Percentiles rank a stretch among this genome's conserved stretches.
phyloP scores from a whole-genome alignment of 495 filamentous ascomycete genomes.

The Chaetomium tenue region DNA sequence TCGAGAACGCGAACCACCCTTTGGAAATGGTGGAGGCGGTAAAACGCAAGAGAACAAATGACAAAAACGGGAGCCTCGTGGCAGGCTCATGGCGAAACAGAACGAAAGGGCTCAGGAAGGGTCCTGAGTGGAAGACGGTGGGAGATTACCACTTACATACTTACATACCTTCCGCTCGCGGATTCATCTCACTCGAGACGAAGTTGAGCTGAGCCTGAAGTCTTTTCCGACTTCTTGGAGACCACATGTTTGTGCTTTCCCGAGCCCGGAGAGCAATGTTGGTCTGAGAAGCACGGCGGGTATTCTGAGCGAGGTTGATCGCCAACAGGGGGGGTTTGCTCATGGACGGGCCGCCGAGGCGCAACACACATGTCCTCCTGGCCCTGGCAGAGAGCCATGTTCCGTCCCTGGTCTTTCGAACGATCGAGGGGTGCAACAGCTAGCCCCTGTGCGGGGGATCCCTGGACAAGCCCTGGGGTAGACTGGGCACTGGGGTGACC shows the following conservation, averaged over 20 bases:
- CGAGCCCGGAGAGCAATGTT: slow-evolving; percentile 8
- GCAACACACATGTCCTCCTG: not conserved
- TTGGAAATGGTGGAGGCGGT: slow-evolving; percentile 22
- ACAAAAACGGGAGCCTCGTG: slow-evolving; percentile 21
- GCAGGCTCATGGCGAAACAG: slow-evolving; percentile 21
- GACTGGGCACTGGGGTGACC: not conserved
- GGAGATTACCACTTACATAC: slow-evolving; percentile 36
- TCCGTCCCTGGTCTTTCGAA: slow-evolving; percentile 15
- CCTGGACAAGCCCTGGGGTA: not conserved
- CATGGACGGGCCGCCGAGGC: not conserved
- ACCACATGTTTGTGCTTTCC: slow-evolving; percentile 2
- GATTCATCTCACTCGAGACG: slow-evolving; percentile 19
- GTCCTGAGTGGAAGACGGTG: slow-evolving; percentile 26
- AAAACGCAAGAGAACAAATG: slow-evolving; percentile 21
- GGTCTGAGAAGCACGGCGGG: slow-evolving; percentile 38
- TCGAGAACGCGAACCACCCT: slow-evolving; percentile 25
- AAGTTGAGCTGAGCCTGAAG: slow-evolving; percentile 29
- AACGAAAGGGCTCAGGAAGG: slow-evolving; percentile 18
- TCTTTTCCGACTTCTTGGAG: slow-evolving; percentile 18
- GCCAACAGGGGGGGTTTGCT: slow-evolving; percentile 39
- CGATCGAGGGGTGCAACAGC: slow-evolving; percentile 15
- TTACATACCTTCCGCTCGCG: not conserved
- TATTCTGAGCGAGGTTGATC: slow-evolving; percentile 52
- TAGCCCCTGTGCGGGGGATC: slow-evolving; percentile 14
- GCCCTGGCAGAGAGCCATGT: not conserved